phyloP scores from a whole-genome alignment of 2,329 filamentous ascomycete species.

The Fusarium incarnatum region DNA sequence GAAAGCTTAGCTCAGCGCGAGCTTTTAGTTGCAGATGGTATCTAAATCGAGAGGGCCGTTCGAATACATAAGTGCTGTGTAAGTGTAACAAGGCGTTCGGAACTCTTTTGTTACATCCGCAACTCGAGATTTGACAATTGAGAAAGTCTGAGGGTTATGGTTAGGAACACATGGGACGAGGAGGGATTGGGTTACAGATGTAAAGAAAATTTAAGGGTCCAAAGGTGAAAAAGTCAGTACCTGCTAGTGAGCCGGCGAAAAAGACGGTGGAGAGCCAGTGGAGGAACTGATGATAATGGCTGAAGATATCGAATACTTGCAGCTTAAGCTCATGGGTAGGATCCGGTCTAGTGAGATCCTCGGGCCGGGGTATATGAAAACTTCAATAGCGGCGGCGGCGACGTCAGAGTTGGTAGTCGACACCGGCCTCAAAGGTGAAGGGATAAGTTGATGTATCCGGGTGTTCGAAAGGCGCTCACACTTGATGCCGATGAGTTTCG shows the following conservation, averaged over 20 bases:
- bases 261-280: slow-evolving; percentile 45
- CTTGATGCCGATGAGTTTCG: slow-evolving; percentile 29
- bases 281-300: slow-evolving; percentile 38
- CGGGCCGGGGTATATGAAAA: slow-evolving; percentile 38
- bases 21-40: slow-evolving; percentile 19
- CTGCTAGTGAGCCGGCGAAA: slow-evolving; percentile 41
- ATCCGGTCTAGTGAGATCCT: slow-evolving; percentile 32
- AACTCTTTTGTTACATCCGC: slow-evolving; percentile 25
- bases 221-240: slow-evolving; percentile 36
- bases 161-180: slow-evolving; percentile 28
- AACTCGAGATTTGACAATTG: slow-evolving; percentile 24
- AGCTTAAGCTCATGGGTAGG: slow-evolving; percentile 27
- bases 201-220: slow-evolving; percentile 22
- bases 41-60: slow-evolving; percentile 30
- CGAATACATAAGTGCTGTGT: slow-evolving; percentile 36
- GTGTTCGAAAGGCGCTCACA: slow-evolving; percentile 16
- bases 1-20: slow-evolving; percentile 41
- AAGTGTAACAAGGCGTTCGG: slow-evolving; percentile 44
- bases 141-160: slow-evolving; percentile 43
- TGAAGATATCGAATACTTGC: slow-evolving; percentile 36
- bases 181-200: slow-evolving; percentile 28
- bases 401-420: slow-evolving; percentile 24
- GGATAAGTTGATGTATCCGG: slow-evolving; percentile 13
- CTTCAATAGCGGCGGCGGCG: slow-evolving; percentile 25
- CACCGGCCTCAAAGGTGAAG: slow-evolving; percentile 8